Evolutionary conservation across 2,329 filamentous ascomycete species (phyloP).

Genomic region (Leptographium galeiforme): DNA sequence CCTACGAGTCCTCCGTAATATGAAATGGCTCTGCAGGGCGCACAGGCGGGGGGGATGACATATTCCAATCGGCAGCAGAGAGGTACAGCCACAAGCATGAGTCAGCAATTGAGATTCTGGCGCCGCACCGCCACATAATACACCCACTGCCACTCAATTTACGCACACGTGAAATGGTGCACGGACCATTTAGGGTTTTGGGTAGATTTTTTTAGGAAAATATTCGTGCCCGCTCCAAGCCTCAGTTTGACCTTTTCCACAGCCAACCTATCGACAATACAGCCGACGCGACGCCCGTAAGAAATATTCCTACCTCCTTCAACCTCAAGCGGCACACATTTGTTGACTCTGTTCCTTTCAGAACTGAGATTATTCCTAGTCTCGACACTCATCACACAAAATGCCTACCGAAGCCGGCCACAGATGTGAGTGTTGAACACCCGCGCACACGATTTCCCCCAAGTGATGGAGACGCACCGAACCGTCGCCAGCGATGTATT

Average conservation of each 20-base stretch:
- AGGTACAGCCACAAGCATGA: background rate
- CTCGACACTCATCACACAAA: constrained; percentile 31
- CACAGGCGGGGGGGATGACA: too few relatives aligned
- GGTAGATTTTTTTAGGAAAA: constrained; percentile 8
- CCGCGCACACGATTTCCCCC: background rate
- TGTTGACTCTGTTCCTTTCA: constrained; percentile 14
- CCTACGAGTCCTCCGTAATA: too few relatives aligned
- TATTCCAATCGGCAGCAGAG: too few relatives aligned
- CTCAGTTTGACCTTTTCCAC: constrained; percentile 8
- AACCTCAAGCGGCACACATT: background rate
- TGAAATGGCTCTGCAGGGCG: too few relatives aligned
- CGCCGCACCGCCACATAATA: background rate
- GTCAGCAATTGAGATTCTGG: background rate
- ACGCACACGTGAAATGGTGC: background rate
- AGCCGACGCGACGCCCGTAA: constrained; percentile 13
- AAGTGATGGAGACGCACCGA: background rate
- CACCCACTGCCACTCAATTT: background rate
- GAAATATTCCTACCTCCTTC: background rate
- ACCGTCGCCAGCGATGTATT: constrained; percentile 21
- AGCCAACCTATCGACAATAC: constrained; percentile 10
- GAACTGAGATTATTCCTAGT: constrained; percentile 5
- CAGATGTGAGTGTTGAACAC: constrained; percentile 57
- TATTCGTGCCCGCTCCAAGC: constrained; percentile 10
- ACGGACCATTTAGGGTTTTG: constrained; percentile 5
- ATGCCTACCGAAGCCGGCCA: constrained; percentile 83